Evolutionary conservation across 371 early-diverging fungal genomes (phyloP).

Genomic region (Mortierella sp.): DNA sequence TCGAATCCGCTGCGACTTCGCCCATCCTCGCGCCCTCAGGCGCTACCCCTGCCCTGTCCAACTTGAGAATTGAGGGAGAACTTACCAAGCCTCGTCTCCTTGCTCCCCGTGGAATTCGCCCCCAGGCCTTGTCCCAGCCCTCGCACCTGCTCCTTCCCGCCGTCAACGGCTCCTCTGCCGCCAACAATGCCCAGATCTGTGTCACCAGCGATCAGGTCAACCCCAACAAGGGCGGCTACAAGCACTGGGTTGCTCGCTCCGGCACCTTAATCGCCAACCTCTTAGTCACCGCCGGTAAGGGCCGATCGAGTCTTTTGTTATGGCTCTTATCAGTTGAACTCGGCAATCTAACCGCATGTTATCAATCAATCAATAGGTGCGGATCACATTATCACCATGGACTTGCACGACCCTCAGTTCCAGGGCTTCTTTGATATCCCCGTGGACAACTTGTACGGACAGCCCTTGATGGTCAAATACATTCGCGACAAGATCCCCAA

Average conservation of each 20-base stretch:
- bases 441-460: constrained; percentile 96
- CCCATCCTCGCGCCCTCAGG: constrained; percentile 39
- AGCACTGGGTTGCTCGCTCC: constrained; percentile 91
- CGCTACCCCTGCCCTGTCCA: constrained; percentile 29
- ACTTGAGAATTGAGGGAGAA: constrained; percentile 26
- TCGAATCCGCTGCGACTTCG: constrained; percentile 54
- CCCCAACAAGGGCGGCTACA: constrained; percentile 69
- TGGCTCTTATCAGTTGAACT: not conserved
- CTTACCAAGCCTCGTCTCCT: constrained; percentile 26
- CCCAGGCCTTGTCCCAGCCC: constrained; percentile 25
- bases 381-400: constrained; percentile 98
- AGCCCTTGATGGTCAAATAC: constrained; percentile 93
- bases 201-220: constrained; percentile 52
- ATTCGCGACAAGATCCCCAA: constrained; percentile 88
- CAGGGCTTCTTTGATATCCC: constrained; percentile 99
- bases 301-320: not conserved
- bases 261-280: constrained; percentile 96
- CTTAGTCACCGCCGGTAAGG: constrained; percentile 88
- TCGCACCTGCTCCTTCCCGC: constrained; percentile 15
- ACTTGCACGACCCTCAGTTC: constrained; percentile 97
- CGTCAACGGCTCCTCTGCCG: constrained; percentile 18
- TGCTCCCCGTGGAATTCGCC: constrained; percentile 49
- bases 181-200: constrained; percentile 28
- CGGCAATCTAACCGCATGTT: not conserved
- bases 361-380: constrained; percentile 58